A percentile compares a stretch with the other conserved stretches of the same genome.
Evolutionary conservation across 352 stramenopile species (phyloP).

Genomic region (Thraustotheca clavata): DNA sequence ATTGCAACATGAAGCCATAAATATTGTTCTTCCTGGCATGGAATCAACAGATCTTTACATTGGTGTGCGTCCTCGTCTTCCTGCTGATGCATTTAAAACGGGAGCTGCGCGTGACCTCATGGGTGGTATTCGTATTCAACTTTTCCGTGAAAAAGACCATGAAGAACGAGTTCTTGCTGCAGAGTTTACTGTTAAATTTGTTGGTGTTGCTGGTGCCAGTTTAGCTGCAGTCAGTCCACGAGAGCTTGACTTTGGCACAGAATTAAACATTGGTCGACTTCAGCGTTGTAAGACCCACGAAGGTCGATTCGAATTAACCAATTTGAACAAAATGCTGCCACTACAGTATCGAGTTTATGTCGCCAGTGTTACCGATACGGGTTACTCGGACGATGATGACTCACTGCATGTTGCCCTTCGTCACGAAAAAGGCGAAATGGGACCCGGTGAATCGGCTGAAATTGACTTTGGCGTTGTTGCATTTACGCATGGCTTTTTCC

Average conservation of each 20-base stretch:
- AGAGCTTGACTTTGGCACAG: slow-evolving; percentile 70
- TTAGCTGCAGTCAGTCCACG: slow-evolving; percentile 54
- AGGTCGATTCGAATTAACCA: slow-evolving; percentile 67
- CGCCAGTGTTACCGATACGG: slow-evolving; percentile 36
- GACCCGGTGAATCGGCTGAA: slow-evolving; percentile 38
- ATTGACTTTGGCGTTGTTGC: slow-evolving; percentile 61
- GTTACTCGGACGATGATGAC: slow-evolving; percentile 73
- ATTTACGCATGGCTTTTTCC: slow-evolving; percentile 66
- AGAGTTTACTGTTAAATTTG: slow-evolving; percentile 86
- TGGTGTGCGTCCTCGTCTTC: slow-evolving; percentile 69
- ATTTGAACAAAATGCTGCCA: slow-evolving; percentile 72
- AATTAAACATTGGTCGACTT: slow-evolving; percentile 42
- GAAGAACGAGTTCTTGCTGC: slow-evolving; percentile 60
- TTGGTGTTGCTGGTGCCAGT: slow-evolving; percentile 71
- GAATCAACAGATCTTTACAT: slow-evolving; percentile 64
- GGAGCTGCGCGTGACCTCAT: slow-evolving; percentile 69
- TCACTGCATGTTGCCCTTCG: slow-evolving; percentile 56
- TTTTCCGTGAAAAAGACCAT: slow-evolving; percentile 46
- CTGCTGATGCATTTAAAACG: slow-evolving; percentile 70
- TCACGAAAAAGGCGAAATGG: slow-evolving; percentile 64
- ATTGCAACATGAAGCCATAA: slow-evolving; percentile 58
- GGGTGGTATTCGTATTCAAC: slow-evolving; percentile 79
- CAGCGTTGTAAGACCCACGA: slow-evolving; percentile 44
- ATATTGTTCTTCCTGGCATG: slow-evolving; percentile 62
- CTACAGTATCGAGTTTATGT: slow-evolving; percentile 69